Conservation (phyloP, 352 stramenopile genomes). For the Phytopythium cucurbitacearum region DNA sequence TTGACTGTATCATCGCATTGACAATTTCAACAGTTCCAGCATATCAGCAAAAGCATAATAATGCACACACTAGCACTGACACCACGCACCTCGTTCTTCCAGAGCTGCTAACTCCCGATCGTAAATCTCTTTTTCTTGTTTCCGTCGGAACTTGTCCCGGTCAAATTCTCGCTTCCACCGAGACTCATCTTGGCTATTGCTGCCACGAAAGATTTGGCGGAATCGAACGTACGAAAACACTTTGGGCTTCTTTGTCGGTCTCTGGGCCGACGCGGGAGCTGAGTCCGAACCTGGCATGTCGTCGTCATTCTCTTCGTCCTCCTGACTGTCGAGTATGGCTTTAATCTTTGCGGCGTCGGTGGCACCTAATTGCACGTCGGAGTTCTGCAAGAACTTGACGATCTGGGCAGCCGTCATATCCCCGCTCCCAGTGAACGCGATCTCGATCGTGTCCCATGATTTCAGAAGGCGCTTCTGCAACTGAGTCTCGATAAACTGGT, state of each 20-base stretch:
- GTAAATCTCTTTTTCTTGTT: conserved; percentile 72
- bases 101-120: conserved; percentile 51
- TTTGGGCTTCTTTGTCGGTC: conserved; percentile 6
- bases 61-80: neutral
- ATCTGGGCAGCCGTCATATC: conserved; percentile 65
- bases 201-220: conserved; percentile 56
- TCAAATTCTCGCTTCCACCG: conserved; percentile 73
- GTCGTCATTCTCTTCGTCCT: conserved; percentile 7
- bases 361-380: conserved; percentile 57
- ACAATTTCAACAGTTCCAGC: too few species aligned
- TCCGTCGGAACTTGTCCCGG: conserved; percentile 41
- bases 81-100: conserved; percentile 54
- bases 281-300: neutral
- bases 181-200: conserved; percentile 35
- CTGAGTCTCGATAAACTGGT: conserved; percentile 58
- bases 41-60: too few species aligned
- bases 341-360: conserved; percentile 55
- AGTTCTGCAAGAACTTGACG: conserved; percentile 67
- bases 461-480: conserved; percentile 63
- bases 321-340: conserved; percentile 38
- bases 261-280: conserved; percentile 2
- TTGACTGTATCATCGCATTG: conserved; percentile 32
- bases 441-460: conserved; percentile 72
- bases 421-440: conserved; percentile 55
- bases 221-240: conserved; percentile 65